Evolutionary conservation across 2,329 filamentous ascomycete genomes (phyloP), one percentile per base, ranked within the genome.

Genomic region (Aspergillus sp.): DNA sequence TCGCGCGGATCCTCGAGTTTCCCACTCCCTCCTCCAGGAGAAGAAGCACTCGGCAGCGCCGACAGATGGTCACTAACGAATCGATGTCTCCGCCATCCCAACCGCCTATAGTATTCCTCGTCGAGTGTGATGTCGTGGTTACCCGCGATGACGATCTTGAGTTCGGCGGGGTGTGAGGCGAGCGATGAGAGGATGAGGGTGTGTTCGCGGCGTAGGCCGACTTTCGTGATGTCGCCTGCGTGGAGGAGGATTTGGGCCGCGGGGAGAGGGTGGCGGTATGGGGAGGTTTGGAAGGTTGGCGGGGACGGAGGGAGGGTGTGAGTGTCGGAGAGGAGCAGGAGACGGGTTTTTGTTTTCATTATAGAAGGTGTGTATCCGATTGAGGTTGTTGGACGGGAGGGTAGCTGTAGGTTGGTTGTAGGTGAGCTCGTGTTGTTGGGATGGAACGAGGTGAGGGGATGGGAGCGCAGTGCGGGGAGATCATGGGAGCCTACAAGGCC

Each of bases 121-220:
- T 89, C 85, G 1, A 89, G 78, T 4, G 81, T 83, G 48, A 87
- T 76, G 68, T 88, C 86, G 72, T 89, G 87, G 68, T 89, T 89
- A 0, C 87, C 87, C 0, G 86, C 82, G 62, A 89, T 88, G 22
- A 89, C 82, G 25, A 89, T 76, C 68, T 88, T 89, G 5, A 89
- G 71, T 8, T 82, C 80, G 2, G 85, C 85, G 15, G 83, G 74
- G 41, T 85, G 80, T 1, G 68, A 66, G 13, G 74, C 72, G 7
- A 88, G 76, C 73, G 85, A 79, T 5, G 77, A 68, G 15, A 87
- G 67, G 2, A 81, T 80, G 11, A 68, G 62, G 31, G 79, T 68
- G 67, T 86, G 84, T 68, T 87, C 83, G 15, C 71, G 47, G 11
- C 79, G 59, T 11, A 75, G 74, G 5, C 85, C 84, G 41, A 80